phyloP scores from a whole-genome alignment of 2,329 filamentous ascomycete genomes.

The Xylaria sp. region DNA sequence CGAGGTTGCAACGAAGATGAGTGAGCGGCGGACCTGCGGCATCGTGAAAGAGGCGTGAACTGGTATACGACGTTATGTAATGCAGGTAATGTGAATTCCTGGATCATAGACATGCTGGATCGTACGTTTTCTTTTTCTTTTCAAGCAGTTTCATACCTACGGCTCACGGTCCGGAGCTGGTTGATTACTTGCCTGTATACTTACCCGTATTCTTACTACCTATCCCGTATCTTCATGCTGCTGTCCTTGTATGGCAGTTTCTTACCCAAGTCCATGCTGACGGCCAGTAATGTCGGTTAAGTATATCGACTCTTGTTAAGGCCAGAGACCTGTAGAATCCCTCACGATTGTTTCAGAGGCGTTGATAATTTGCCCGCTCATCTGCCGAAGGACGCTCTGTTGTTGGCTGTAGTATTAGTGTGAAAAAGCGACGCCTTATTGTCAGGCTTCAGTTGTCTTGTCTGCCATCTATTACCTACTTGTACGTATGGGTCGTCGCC shows the following conservation, averaged over 20 bases:
- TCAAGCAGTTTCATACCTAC: background rate
- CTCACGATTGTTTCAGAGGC: too few relatives aligned
- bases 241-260: too few relatives aligned
- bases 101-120: background rate
- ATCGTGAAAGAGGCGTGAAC: background rate
- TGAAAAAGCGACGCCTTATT: background rate
- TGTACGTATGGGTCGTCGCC: conserved; percentile 6
- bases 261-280: background rate
- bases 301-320: background rate
- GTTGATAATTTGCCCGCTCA: background rate
- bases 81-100: background rate
- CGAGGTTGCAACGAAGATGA: too few relatives aligned
- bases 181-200: background rate
- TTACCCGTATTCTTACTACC: too few relatives aligned
- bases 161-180: background rate
- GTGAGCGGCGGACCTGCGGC: too few relatives aligned
- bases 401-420: background rate
- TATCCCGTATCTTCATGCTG: too few relatives aligned
- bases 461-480: background rate
- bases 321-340: too few relatives aligned
- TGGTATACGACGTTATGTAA: background rate
- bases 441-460: too few relatives aligned
- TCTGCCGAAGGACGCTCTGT: background rate
- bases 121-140: background rate
- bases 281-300: background rate